Percentiles rank a stretch among this genome's conserved stretches.
These are phyloP conservation scores for Casuarina cunninghamiana DNA, from an alignment of 306 rosid species.

Conservation along the genomic window DNA sequence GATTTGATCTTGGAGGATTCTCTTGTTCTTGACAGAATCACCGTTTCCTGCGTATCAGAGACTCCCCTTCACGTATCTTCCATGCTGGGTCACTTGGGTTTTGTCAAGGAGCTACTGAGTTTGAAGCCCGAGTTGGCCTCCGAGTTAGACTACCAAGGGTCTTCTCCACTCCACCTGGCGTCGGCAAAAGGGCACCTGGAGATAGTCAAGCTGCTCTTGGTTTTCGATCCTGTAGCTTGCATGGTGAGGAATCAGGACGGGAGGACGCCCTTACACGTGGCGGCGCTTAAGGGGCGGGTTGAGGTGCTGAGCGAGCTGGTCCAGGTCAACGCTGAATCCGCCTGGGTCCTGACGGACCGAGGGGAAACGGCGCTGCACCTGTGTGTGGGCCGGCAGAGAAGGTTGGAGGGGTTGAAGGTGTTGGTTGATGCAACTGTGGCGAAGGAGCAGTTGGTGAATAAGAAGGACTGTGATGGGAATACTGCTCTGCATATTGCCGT, in stretches of 20 bases:
- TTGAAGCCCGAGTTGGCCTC: constrained; percentile 23
- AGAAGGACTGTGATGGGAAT: constrained; percentile 32
- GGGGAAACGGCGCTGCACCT: constrained; percentile 31
- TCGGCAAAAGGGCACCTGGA: constrained; percentile 35
- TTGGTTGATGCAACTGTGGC: constrained; percentile 23
- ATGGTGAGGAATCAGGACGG: constrained; percentile 27
- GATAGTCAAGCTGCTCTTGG: constrained; percentile 19
- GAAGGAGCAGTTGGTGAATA: constrained; percentile 27
- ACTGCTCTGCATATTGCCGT: constrained; percentile 31
- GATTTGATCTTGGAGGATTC: constrained; percentile 24
- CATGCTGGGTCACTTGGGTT: constrained; percentile 29
- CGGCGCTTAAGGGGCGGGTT: constrained; percentile 25
- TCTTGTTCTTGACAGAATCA: constrained; percentile 18
- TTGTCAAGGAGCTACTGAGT: constrained; percentile 24
- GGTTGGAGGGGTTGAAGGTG: constrained; percentile 26
- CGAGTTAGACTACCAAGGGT: constrained; percentile 18
- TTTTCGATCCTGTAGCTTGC: constrained; percentile 22
- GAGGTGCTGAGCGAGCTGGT: constrained; percentile 25
- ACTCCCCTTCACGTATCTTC: constrained; percentile 32
- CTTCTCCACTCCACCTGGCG: constrained; percentile 27
- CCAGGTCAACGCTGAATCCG: constrained; percentile 18
- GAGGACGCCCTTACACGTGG: constrained; percentile 34
- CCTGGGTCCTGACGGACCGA: constrained; percentile 19
- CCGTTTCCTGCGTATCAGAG: constrained; percentile 13
- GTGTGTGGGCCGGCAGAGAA: constrained; percentile 24